Percentiles rank a stretch among this genome's conserved stretches.
Evolutionary conservation across 176 grass and related monocot species (phyloP).

Genomic region (Neostapfia colusana): DNA sequence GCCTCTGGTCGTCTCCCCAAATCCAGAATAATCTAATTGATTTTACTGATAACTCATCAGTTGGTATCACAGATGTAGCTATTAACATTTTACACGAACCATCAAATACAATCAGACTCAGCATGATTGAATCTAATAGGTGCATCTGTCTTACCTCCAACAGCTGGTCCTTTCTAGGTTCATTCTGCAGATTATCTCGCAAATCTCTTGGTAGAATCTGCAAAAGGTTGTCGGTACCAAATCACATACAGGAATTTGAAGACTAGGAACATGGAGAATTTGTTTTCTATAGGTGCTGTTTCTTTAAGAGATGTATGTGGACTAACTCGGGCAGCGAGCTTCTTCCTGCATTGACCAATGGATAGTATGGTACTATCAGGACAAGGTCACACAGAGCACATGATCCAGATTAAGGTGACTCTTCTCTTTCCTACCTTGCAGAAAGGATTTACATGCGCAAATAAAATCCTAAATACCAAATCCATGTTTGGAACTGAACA

Average conservation of each 20-base stretch:
- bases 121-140: not conserved
- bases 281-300: not conserved
- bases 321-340: not conserved
- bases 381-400: not conserved
- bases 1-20: conserved; percentile 92
- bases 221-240: conserved; percentile 28
- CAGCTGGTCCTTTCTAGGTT: conserved; percentile 81
- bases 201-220: conserved; percentile 87
- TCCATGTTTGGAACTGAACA: not conserved
- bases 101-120: not conserved
- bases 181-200: conserved; percentile 70
- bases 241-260: not conserved
- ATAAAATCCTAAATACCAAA: not conserved
- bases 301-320: not conserved
- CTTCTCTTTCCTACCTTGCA: not conserved
- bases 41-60: conserved; percentile 42
- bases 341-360: not conserved
- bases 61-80: conserved; percentile 3
- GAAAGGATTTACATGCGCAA: not conserved
- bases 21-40: conserved; percentile 82
- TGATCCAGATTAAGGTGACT: not conserved
- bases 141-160: conserved; percentile 68
- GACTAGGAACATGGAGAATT: not conserved
- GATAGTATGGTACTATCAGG: not conserved
- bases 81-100: not conserved